phyloP scores from a whole-genome alignment of 768 basidiomycete genomes.

The Lentinula aciculospora region DNA sequence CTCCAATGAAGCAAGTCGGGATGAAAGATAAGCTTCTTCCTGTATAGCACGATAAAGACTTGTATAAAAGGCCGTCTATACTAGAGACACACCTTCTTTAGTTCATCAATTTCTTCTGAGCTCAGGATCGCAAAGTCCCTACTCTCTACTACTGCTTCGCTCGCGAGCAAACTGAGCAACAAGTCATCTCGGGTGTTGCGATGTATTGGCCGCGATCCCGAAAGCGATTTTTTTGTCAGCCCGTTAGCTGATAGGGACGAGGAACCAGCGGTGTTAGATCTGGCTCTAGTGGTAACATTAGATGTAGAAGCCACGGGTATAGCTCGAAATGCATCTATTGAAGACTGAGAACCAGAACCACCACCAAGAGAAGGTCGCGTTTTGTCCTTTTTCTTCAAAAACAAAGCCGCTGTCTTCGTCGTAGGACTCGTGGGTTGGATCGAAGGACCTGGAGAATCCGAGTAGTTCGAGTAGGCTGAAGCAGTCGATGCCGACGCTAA shows the following conservation, averaged over 20 bases:
- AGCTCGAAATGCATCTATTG: neutral
- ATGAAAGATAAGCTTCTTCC: slow-evolving; percentile 71
- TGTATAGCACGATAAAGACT: slow-evolving; percentile 22
- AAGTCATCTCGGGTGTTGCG: slow-evolving; percentile 75
- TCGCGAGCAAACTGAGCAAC: slow-evolving; percentile 83
- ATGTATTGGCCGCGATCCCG: slow-evolving; percentile 35
- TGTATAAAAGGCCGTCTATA: neutral
- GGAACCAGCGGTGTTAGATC: neutral
- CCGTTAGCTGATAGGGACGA: slow-evolving; percentile 14
- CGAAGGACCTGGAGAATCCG: neutral
- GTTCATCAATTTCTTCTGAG: slow-evolving; percentile 42
- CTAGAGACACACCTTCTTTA: slow-evolving; percentile 37
- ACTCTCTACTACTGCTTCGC: slow-evolving; percentile 92
- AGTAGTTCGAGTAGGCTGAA: slow-evolving; percentile 1
- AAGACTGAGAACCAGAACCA: neutral
- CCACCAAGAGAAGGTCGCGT: slow-evolving; percentile 14
- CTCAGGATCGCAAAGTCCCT: slow-evolving; percentile 73
- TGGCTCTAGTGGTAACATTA: neutral
- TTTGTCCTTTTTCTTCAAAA: slow-evolving; percentile 47
- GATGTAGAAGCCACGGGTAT: neutral
- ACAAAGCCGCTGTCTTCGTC: slow-evolving; percentile 36
- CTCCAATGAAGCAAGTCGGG: slow-evolving; percentile 58
- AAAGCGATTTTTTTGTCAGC: slow-evolving; percentile 21
- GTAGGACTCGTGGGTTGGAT: slow-evolving; percentile 22
- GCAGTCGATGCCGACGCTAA: slow-evolving; percentile 16